phyloP scores from a whole-genome alignment of 768 basidiomycete species.

The Kwoniella bestiolae region DNA sequence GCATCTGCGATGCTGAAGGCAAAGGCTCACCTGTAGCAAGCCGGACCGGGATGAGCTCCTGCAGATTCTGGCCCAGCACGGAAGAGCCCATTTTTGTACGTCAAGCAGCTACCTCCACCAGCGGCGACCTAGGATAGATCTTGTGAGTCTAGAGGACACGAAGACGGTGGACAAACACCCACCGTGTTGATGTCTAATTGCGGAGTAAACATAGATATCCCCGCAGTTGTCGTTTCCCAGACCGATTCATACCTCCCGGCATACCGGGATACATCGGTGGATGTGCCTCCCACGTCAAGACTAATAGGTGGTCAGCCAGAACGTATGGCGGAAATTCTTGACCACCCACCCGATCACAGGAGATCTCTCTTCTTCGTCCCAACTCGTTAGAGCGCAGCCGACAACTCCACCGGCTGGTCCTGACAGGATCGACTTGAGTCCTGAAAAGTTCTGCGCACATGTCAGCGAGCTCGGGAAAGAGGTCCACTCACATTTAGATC shows the following conservation, averaged over 20 bases:
- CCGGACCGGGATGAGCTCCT: slow-evolving; percentile 90
- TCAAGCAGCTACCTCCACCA: slow-evolving; percentile 87
- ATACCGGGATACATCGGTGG: slow-evolving; percentile 88
- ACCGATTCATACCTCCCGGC: slow-evolving; percentile 89
- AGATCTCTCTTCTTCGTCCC: slow-evolving; percentile 75
- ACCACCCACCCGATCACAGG: slow-evolving; percentile 80
- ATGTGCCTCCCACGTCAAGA: slow-evolving; percentile 66
- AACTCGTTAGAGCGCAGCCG: slow-evolving; percentile 85
- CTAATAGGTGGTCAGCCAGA: background rate
- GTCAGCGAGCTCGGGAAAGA: background rate
- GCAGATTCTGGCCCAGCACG: slow-evolving; percentile 89
- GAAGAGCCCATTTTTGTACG: slow-evolving; percentile 88
- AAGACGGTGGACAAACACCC: background rate
- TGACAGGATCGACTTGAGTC: slow-evolving; percentile 88
- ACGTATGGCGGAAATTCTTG: background rate
- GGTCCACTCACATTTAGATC: slow-evolving; percentile 40
- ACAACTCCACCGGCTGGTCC: slow-evolving; percentile 92
- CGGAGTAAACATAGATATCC: slow-evolving; percentile 43
- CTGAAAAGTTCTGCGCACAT: slow-evolving; percentile 73
- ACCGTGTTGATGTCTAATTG: slow-evolving; percentile 55
- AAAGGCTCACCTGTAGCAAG: slow-evolving; percentile 49
- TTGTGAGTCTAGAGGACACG: too few species aligned
- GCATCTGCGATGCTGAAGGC: background rate
- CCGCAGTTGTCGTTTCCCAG: slow-evolving; percentile 49
- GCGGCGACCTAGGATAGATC: slow-evolving; percentile 59